Base-by-base conservation (phyloP, 768 basidiomycete genomes). In the Chalciporus sphaerocephalus region DNA sequence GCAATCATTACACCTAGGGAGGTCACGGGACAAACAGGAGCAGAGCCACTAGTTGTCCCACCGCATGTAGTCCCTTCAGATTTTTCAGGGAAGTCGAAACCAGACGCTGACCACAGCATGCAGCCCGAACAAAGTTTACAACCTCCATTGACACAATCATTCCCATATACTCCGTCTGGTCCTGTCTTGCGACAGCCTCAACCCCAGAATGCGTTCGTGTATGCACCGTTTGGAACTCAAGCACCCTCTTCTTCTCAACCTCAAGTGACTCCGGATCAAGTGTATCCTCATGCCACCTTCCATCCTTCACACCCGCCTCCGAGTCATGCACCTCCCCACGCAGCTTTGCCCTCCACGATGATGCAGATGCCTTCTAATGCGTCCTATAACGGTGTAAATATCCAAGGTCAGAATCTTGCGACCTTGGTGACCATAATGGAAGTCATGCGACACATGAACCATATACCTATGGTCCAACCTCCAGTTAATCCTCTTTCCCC, bases 391-490 rank as follows among this genome's bases (percentile, higher is more conserved):
- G 48, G 33, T 15, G 33, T 35, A 17, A 57, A 55, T 18, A 16
- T 48, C 34, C 59, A 62, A 25, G 21, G 27, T 15, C 47, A 47
- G 15, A 55, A 58, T 45, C 42, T 61, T 42, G 55, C 61, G n/a
- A 47, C 60, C 10, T 36, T 62, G 8, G 60, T 60, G 62, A 65
- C 61, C 9, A 60, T 63, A 33, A 54, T 62, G 57, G 61, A 63
- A 28, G 57, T 65, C n/a, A 46, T 63, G 35, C 57, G 62, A 44
- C 62, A 56, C 35, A 61, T 55, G 51, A 59, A 42, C 46, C 53
- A 54, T 42, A 18, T 46, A 1, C 42, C 57, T 11, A 10, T 23
- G 32, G 51, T 55, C 34, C 61, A 64, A 41, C 30, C 42, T 6
- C 34, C 46, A 10, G n/a, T n/a, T 23, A 46, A 50, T 52, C n/a